Evolutionary conservation across 2,329 filamentous ascomycete genomes (phyloP).

Genomic region (Apiospora sp.): DNA sequence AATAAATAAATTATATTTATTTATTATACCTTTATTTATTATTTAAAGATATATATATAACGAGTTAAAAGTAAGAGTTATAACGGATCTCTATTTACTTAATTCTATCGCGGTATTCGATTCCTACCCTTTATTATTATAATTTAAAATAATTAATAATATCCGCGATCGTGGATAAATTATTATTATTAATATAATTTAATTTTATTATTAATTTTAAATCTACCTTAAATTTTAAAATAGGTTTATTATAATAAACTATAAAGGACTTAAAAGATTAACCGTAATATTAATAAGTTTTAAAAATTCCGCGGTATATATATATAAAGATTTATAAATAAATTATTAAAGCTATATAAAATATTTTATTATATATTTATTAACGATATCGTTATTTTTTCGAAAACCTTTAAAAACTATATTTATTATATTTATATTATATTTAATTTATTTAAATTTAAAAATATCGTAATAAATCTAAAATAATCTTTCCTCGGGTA

Average conservation of each 20-base stretch:
- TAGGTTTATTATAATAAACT: background rate
- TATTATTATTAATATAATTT: background rate
- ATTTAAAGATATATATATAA: background rate
- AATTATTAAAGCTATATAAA: background rate
- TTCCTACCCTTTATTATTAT: background rate
- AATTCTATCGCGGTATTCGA: background rate
- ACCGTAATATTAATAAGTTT: background rate
- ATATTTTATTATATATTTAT: background rate
- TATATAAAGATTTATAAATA: background rate
- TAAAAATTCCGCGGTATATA: background rate
- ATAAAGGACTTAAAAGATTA: background rate
- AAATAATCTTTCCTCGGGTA: background rate
- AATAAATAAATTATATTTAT: background rate
- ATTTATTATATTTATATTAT: background rate
- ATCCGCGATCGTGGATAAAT: background rate
- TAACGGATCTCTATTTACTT: background rate
- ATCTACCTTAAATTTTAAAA: background rate
- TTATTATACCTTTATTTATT: background rate
- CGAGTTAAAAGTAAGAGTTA: background rate
- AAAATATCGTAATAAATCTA: background rate
- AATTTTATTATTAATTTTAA: background rate
- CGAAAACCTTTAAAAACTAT: background rate
- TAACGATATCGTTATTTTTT: background rate
- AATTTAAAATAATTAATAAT: background rate
- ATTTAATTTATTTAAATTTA: background rate